phyloP scores from a whole-genome alignment of 495 filamentous ascomycete species.

The Neurospora intermedia region DNA sequence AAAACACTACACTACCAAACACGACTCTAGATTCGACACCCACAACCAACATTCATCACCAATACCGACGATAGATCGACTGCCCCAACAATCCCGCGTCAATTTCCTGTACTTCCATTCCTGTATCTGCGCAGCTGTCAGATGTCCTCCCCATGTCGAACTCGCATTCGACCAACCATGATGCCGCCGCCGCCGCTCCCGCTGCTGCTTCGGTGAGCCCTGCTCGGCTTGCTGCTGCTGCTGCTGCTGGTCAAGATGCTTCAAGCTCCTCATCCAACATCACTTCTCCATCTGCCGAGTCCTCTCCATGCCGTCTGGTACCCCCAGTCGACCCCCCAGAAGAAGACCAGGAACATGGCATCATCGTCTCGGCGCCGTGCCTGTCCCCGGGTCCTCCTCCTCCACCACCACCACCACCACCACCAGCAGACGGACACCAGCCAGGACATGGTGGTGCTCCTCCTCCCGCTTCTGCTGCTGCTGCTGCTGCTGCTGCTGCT shows the following conservation, averaged over 20 bases:
- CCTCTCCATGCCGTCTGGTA: constrained; percentile 2
- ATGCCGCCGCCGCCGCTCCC: constrained; percentile 40
- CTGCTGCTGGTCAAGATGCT: constrained; percentile 16
- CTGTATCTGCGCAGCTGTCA: constrained; percentile 17
- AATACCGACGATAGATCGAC: background rate
- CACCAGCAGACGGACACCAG: background rate
- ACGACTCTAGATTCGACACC: no score
- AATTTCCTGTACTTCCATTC: background rate
- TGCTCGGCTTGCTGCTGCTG: constrained; percentile 17
- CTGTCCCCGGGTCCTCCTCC: constrained; percentile 1
- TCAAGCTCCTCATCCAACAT: background rate
- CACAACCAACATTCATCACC: background rate
- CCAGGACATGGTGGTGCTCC: constrained; percentile 3
- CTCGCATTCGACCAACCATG: constrained; percentile 30
- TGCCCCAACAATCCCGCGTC: background rate
- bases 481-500: constrained; percentile 16
- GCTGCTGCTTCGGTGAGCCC: constrained; percentile 32
- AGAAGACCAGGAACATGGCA: constrained; percentile 9
- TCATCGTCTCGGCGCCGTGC: constrained; percentile 10
- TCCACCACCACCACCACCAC: constrained; percentile 1
- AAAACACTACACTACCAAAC: background rate
- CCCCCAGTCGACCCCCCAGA: constrained; percentile 5
- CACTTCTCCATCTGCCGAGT: background rate
- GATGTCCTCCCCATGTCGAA: constrained; percentile 44
- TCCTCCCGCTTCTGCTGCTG: constrained; percentile 12